phyloP scores from a whole-genome alignment of 192 early-diverging fungal genomes.

The Physocladia obscura region DNA sequence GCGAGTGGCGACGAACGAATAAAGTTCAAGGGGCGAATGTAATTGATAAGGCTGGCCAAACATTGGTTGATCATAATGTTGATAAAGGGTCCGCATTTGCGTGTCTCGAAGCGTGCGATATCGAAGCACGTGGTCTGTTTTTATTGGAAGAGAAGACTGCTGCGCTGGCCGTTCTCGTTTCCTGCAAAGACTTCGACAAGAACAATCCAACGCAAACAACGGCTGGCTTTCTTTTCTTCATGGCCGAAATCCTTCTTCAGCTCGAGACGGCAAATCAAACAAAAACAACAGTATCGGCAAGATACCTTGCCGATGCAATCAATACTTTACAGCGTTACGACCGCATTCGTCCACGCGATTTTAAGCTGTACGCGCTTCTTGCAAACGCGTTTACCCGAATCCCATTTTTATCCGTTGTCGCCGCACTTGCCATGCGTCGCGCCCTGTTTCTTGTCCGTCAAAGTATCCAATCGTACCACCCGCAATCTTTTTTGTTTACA shows the following conservation, averaged over 20 bases:
- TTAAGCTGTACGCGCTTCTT: too few relatives aligned
- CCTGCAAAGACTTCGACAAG: background rate
- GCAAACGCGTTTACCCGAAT: too few relatives aligned
- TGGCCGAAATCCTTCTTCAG: background rate
- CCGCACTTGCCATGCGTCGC: too few relatives aligned
- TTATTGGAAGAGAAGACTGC: background rate
- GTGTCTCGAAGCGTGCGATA: background rate
- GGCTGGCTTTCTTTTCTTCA: background rate
- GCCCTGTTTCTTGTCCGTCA: too few relatives aligned
- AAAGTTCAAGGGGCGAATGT: background rate
- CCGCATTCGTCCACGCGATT: too few relatives aligned
- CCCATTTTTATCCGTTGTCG: too few relatives aligned
- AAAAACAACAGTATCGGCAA: too few relatives aligned
- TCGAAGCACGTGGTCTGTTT: background rate
- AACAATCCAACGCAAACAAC: background rate
- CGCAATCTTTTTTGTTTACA: too few relatives aligned
- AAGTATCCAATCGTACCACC: too few relatives aligned
- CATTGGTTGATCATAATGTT: background rate
- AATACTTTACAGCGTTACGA: too few relatives aligned
- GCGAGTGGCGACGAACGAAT: background rate
- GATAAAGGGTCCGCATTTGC: background rate
- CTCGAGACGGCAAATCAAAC: too few relatives aligned
- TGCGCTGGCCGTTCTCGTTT: background rate
- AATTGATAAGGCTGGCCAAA: background rate
- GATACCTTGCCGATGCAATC: too few relatives aligned